A percentile compares a stretch with the other conserved stretches of the same genome.
Conservation (phyloP, 768 basidiomycete species). For the Cyclocybe aegerita region DNA sequence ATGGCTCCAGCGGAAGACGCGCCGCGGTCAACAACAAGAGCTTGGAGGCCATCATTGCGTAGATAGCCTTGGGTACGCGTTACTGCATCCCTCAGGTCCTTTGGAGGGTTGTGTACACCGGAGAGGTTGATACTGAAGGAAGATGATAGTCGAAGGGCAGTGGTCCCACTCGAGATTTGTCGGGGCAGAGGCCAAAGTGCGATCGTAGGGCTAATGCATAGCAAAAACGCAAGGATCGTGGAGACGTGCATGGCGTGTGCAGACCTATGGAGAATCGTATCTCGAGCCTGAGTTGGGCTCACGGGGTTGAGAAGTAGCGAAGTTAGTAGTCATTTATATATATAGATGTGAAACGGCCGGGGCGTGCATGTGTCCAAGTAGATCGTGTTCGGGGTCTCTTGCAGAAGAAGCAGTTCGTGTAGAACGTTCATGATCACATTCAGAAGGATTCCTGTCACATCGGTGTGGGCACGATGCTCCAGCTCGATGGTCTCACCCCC, state of each 20-base stretch:
- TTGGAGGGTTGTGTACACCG: slow-evolving; percentile 41
- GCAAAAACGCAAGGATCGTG: slow-evolving; percentile 15
- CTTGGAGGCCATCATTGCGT: slow-evolving; percentile 53
- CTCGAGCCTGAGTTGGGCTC: not conserved
- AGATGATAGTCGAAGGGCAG: slow-evolving; percentile 33
- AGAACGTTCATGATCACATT: too few relatives aligned
- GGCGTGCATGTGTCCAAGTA: too few relatives aligned
- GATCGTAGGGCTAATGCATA: slow-evolving; percentile 18
- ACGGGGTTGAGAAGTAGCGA: too few relatives aligned
- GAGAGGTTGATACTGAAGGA: slow-evolving; percentile 43
- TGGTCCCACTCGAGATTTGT: slow-evolving; percentile 41
- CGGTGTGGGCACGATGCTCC: too few relatives aligned
- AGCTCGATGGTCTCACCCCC: too few relatives aligned
- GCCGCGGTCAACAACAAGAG: slow-evolving; percentile 62
- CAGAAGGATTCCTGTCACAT: too few relatives aligned
- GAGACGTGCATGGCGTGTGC: not conserved
- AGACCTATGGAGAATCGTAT: slow-evolving; percentile 5
- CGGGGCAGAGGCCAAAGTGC: slow-evolving; percentile 42
- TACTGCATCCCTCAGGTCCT: slow-evolving; percentile 57
- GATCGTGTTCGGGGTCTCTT: too few relatives aligned
- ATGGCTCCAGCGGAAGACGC: slow-evolving; percentile 44
- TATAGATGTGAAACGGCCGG: too few relatives aligned
- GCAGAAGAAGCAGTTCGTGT: too few relatives aligned
- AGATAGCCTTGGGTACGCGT: slow-evolving; percentile 43
- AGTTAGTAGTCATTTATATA: too few relatives aligned